phyloP scores from a whole-genome alignment of 176 grass and related monocot genomes.

The Ensete ventricosum region DNA sequence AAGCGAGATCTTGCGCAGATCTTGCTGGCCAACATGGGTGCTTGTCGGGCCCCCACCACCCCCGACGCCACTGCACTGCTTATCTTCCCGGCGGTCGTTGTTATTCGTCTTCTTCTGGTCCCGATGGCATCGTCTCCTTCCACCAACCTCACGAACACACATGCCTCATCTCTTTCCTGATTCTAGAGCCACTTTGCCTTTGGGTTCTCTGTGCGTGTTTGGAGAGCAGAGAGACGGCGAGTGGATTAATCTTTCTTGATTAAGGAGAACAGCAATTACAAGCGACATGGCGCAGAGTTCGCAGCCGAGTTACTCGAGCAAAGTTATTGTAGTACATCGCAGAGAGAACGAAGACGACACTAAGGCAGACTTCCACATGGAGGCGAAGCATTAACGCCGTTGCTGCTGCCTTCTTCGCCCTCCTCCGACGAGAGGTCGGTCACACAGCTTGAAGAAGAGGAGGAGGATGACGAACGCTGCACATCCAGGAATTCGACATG shows the following conservation, averaged over 20 bases:
- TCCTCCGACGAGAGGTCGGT: conserved; percentile 9
- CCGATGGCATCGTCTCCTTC: neutral
- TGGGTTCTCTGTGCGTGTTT: neutral
- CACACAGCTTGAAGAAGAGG: conserved; percentile 27
- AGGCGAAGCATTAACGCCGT: neutral
- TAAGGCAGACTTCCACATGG: neutral
- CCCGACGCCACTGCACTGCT: neutral
- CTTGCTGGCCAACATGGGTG: neutral
- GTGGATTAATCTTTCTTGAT: neutral
- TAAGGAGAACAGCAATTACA: neutral
- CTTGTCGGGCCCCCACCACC: neutral
- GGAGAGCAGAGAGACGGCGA: neutral
- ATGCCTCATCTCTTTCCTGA: neutral
- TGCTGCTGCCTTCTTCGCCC: conserved; percentile 10
- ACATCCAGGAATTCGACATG: neutral
- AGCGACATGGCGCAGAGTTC: neutral
- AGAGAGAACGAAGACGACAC: neutral
- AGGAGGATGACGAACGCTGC: neutral
- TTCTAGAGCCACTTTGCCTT: neutral
- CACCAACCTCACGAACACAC: neutral
- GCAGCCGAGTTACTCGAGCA: neutral
- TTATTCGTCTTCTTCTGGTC: neutral
- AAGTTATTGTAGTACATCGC: neutral
- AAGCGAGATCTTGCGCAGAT: neutral
- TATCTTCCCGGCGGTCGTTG: neutral